Evolutionary conservation across 352 stramenopile species (phyloP).

Genomic region (Phytopythium ostracodes): DNA sequence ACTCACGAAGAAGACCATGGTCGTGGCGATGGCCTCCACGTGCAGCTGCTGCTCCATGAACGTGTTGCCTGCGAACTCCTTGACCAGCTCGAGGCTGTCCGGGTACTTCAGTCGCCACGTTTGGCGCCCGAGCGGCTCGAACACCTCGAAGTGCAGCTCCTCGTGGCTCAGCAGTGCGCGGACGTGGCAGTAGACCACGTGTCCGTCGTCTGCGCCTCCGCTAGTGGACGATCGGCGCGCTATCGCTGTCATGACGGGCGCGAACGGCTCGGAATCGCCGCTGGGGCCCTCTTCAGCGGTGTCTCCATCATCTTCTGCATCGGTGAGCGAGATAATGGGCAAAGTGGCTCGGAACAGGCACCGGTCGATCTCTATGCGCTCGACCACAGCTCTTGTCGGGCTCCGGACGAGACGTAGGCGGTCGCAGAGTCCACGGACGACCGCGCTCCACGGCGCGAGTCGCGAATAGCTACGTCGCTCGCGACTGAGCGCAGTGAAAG

Average conservation of each 20-base stretch:
- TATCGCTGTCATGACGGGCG: neutral
- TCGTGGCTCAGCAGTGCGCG: slow-evolving; percentile 20
- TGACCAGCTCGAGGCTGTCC: slow-evolving; percentile 46
- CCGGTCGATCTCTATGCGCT: slow-evolving; percentile 25
- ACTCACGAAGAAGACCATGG: slow-evolving; percentile 38
- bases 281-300: neutral
- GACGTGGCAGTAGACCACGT: slow-evolving; percentile 37
- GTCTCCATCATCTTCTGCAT: too few species aligned
- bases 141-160: slow-evolving; percentile 35
- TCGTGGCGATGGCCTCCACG: slow-evolving; percentile 48
- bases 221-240: slow-evolving; percentile 4
- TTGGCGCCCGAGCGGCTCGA: slow-evolving; percentile 17
- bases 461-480: slow-evolving; percentile 3
- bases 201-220: neutral
- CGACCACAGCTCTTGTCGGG: neutral
- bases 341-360: slow-evolving; percentile 37
- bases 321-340: slow-evolving; percentile 30
- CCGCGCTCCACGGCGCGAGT: slow-evolving; percentile 22
- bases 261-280: neutral
- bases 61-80: slow-evolving; percentile 51
- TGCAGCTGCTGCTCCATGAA: slow-evolving; percentile 59
- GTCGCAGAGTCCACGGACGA: slow-evolving; percentile 36
- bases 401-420: slow-evolving; percentile 16
- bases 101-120: slow-evolving; percentile 38
- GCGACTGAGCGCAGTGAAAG: neutral